phyloP scores from a whole-genome alignment of 2,329 filamentous ascomycete genomes.

The Paraconiothyrium brasiliense region DNA sequence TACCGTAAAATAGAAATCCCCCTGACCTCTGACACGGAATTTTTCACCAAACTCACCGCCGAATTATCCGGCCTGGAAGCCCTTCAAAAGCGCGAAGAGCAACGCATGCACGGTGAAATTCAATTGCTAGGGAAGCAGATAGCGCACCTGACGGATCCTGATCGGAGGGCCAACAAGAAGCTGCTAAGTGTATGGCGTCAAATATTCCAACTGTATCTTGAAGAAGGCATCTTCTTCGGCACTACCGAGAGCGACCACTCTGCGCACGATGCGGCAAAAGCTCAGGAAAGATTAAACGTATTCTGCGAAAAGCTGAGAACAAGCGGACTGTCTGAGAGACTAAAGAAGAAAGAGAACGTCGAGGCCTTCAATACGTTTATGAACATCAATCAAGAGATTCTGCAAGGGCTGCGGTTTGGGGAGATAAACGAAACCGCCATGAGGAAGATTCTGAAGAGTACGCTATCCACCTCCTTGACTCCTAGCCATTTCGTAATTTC shows the following conservation, averaged over 20 bases:
- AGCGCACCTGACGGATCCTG: conserved; percentile 70
- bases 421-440: conserved; percentile 83
- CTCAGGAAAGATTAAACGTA: conserved; percentile 72
- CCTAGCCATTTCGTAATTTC: neutral
- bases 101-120: conserved; percentile 71
- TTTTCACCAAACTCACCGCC: conserved; percentile 78
- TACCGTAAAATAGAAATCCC: conserved; percentile 73
- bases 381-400: conserved; percentile 75
- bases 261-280: conserved; percentile 70
- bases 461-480: conserved; percentile 29
- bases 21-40: conserved; percentile 78
- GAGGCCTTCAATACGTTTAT: conserved; percentile 74
- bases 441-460: conserved; percentile 85
- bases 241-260: conserved; percentile 77
- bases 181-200: conserved; percentile 81
- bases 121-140: conserved; percentile 71
- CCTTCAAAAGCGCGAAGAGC: conserved; percentile 73
- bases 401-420: conserved; percentile 84
- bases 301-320: conserved; percentile 75
- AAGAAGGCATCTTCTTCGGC: conserved; percentile 84
- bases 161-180: conserved; percentile 66
- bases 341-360: conserved; percentile 73
- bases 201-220: conserved; percentile 83
- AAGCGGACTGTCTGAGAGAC: conserved; percentile 65
- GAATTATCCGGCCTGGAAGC: conserved; percentile 75